phyloP scores from a whole-genome alignment of 2,329 filamentous ascomycete genomes.

The Alternaria consortialis region DNA sequence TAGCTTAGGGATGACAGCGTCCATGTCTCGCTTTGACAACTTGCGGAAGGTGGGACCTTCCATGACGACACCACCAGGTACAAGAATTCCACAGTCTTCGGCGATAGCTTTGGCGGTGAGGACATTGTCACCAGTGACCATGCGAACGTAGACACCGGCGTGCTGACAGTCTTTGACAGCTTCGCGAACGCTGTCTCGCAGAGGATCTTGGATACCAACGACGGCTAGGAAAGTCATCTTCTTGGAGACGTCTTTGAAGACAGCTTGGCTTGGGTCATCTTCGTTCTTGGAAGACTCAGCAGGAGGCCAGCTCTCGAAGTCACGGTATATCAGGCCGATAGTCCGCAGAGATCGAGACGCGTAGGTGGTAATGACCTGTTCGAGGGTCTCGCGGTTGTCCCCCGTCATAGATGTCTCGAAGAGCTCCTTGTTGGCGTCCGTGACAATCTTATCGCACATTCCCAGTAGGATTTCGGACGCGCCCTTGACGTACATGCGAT shows the following conservation, averaged over 20 bases:
- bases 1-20: slow-evolving; percentile 67
- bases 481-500: slow-evolving; percentile 65
- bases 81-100: slow-evolving; percentile 78
- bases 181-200: slow-evolving; percentile 76
- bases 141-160: slow-evolving; percentile 81
- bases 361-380: slow-evolving; percentile 76
- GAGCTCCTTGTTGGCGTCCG: slow-evolving; percentile 67
- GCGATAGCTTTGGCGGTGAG: slow-evolving; percentile 82
- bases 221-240: slow-evolving; percentile 78
- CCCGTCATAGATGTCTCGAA: slow-evolving; percentile 62
- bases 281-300: slow-evolving; percentile 63
- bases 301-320: slow-evolving; percentile 86
- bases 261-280: slow-evolving; percentile 68
- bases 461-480: slow-evolving; percentile 61
- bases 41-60: slow-evolving; percentile 82
- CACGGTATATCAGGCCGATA: slow-evolving; percentile 83
- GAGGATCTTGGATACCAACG: slow-evolving; percentile 83
- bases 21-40: slow-evolving; percentile 67
- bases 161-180: slow-evolving; percentile 77
- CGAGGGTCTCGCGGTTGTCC: slow-evolving; percentile 67
- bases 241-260: slow-evolving; percentile 73
- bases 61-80: slow-evolving; percentile 75
- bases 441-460: slow-evolving; percentile 62
- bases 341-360: slow-evolving; percentile 82
- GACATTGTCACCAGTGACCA: slow-evolving; percentile 87